phyloP scores from a whole-genome alignment of 441 rosid species.

The Dalechampia spathulata region DNA sequence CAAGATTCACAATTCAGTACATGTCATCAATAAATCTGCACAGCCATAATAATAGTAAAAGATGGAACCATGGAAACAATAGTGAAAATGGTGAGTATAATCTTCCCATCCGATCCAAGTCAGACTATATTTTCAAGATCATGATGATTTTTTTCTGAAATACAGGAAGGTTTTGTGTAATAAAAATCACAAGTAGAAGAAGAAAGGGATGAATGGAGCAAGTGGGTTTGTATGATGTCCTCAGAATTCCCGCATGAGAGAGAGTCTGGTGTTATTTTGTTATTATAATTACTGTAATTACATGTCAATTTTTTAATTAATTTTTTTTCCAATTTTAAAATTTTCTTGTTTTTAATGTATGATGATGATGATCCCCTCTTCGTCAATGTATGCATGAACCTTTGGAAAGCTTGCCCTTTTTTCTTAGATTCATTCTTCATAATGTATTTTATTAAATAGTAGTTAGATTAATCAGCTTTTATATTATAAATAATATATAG shows the following conservation, averaged over 20 bases:
- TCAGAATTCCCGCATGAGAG: constrained; percentile 6
- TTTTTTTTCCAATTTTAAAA: not conserved
- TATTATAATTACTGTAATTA: constrained; percentile 54
- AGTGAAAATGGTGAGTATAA: no score
- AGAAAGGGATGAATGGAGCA: constrained; percentile 6
- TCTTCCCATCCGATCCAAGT: no score
- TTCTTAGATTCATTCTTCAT: no score
- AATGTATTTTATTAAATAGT: no score
- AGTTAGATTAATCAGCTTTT: no score
- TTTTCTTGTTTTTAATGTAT: constrained; percentile 24
- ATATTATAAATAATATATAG: no score
- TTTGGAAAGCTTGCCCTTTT: not conserved
- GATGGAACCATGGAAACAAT: constrained; percentile 16
- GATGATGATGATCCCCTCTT: no score
- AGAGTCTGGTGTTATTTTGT: constrained; percentile 32
- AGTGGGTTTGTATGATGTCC: constrained; percentile 5
- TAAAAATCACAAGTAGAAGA: constrained; percentile 15
- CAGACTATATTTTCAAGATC: no score
- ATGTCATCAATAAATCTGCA: constrained; percentile 52
- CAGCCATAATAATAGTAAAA: constrained; percentile 4
- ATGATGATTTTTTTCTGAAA: no score
- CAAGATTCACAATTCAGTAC: constrained; percentile 37
- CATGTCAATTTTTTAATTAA: constrained; percentile 42
- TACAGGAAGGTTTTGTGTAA: constrained; percentile 27
- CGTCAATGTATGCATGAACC: constrained; percentile 17